Evolutionary conservation across 495 filamentous ascomycete species (phyloP).

Genomic region (Peziza echinospora): DNA sequence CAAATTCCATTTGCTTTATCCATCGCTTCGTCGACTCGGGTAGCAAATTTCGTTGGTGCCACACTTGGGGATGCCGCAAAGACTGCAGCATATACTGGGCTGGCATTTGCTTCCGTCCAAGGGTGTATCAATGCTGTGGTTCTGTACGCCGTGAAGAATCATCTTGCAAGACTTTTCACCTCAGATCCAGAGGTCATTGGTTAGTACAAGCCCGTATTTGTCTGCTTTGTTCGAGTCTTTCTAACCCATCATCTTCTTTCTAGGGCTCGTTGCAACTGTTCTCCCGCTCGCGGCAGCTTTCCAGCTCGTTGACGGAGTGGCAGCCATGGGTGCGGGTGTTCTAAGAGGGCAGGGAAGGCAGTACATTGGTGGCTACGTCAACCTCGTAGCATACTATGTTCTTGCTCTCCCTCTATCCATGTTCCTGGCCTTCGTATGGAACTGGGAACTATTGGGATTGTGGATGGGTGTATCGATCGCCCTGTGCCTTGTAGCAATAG

Average conservation of each 20-base stretch:
- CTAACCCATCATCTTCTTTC: too few relatives aligned
- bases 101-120: slow-evolving; percentile 41
- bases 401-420: slow-evolving; percentile 72
- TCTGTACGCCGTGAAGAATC: slow-evolving; percentile 37
- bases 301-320: slow-evolving; percentile 68
- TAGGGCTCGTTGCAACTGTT: slow-evolving; percentile 44
- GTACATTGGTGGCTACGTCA: slow-evolving; percentile 71
- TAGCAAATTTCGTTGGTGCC: slow-evolving; percentile 47
- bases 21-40: slow-evolving; percentile 39
- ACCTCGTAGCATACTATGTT: slow-evolving; percentile 63
- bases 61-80: slow-evolving; percentile 47
- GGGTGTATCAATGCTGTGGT: slow-evolving; percentile 56
- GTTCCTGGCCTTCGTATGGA: slow-evolving; percentile 45
- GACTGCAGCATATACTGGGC: slow-evolving; percentile 34
- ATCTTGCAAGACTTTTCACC: slow-evolving; percentile 62
- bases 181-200: slow-evolving; percentile 55
- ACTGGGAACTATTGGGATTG: slow-evolving; percentile 52
- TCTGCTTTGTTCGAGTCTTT: too few relatives aligned
- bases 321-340: slow-evolving; percentile 58
- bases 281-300: slow-evolving; percentile 67
- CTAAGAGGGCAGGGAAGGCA: slow-evolving; percentile 57
- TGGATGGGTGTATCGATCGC: slow-evolving; percentile 66
- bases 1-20: slow-evolving; percentile 41
- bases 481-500: slow-evolving; percentile 25
- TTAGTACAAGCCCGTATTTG: too few relatives aligned